Evolutionary conservation across 768 basidiomycete genomes (phyloP), one percentile per base, ranked within the genome.

Genomic region (Kwoniella sp.): DNA sequence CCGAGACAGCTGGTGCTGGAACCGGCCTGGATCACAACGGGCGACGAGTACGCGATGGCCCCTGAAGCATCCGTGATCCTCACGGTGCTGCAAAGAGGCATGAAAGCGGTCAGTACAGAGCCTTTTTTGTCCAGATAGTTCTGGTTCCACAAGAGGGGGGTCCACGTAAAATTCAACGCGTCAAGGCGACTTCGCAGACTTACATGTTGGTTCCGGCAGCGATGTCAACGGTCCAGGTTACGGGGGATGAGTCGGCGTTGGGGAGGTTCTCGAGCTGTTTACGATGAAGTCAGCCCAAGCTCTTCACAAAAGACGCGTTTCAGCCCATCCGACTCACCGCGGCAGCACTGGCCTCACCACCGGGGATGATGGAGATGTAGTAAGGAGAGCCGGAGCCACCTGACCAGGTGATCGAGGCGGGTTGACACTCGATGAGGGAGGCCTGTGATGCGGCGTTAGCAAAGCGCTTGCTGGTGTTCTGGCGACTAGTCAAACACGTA

Each of bases 21-120:
- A 29, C 80, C 79, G 9, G 70, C 31, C 50, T 73, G 68, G 67
- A 81, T 66, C n/a, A 73, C 71, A 31, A 73, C 66, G 1, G 67
- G 60, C 11, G 63, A 65, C 0, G 76, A 72, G 65, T 74, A 74
- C n/a, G 69, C 69, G 31, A 58, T 69, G 17, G 48, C 47, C 22
- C 79, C 81, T 38, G 59, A 68, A 13, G 63, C 64, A 61, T 81
- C 81, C 34, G 73, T 66, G 31, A 76, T 61, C 47, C 50, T 58
- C 61, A 75, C 37, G 22, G 73, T 72, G 26, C 70, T 72, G 45
- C 15, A 23, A n/a, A 28, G 25, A 17, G n/a, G n/a, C n/a, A n/a
- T n/a, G 11, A n/a, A n/a, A n/a, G n/a, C n/a, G n/a, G n/a, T n/a
- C n/a, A n/a, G n/a, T n/a, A n/a, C n/a, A n/a, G n/a, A n/a, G n/a